These are phyloP conservation scores for Mrakia hoshinonis DNA, from an alignment of 768 basidiomycete genomes.

Conservation along the genomic window DNA sequence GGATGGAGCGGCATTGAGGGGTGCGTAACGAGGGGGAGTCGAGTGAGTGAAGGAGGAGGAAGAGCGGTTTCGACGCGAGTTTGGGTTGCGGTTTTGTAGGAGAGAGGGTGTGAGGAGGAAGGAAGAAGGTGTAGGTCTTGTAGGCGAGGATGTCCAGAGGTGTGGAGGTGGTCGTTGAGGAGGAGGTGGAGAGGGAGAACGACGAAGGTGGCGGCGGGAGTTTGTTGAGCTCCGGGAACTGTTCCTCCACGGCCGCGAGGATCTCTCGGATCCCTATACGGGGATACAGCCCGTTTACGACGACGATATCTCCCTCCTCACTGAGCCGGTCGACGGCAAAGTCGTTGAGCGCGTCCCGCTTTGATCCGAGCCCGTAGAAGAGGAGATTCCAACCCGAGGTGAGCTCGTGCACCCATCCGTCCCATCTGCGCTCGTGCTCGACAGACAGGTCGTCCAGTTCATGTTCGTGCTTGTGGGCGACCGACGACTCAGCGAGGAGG, in stretches of 20 bases:
- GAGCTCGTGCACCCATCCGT: slow-evolving; percentile 63
- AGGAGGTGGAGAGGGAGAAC: slow-evolving; percentile 11
- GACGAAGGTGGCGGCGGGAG: not conserved
- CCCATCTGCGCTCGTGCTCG: slow-evolving; percentile 38
- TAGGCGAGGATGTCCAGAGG: slow-evolving; percentile 56
- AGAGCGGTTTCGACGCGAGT: slow-evolving; percentile 49
- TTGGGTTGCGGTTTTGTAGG: slow-evolving; percentile 30
- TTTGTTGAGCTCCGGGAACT: slow-evolving; percentile 9
- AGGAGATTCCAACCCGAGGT: slow-evolving; percentile 70
- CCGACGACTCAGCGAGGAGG: slow-evolving; percentile 37
- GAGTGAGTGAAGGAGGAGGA: slow-evolving; percentile 79
- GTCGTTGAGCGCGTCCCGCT: slow-evolving; percentile 62
- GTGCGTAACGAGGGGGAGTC: slow-evolving; percentile 64
- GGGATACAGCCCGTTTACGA: slow-evolving; percentile 71
- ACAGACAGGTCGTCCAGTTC: slow-evolving; percentile 33
- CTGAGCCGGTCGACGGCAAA: slow-evolving; percentile 57
- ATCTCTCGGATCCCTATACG: slow-evolving; percentile 61
- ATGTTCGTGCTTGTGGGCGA: slow-evolving; percentile 30
- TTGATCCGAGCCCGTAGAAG: slow-evolving; percentile 84
- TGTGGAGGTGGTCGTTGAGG: slow-evolving; percentile 39
- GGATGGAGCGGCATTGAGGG: slow-evolving; percentile 54
- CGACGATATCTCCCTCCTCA: slow-evolving; percentile 59
- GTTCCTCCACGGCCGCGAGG: slow-evolving; percentile 38
- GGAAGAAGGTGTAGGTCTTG: slow-evolving; percentile 59
- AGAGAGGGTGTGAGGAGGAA: slow-evolving; percentile 32